These are phyloP conservation scores for Saccharomycopsis synnaedendra DNA, from an alignment of 805 yeast species.

Conservation along the genomic window DNA sequence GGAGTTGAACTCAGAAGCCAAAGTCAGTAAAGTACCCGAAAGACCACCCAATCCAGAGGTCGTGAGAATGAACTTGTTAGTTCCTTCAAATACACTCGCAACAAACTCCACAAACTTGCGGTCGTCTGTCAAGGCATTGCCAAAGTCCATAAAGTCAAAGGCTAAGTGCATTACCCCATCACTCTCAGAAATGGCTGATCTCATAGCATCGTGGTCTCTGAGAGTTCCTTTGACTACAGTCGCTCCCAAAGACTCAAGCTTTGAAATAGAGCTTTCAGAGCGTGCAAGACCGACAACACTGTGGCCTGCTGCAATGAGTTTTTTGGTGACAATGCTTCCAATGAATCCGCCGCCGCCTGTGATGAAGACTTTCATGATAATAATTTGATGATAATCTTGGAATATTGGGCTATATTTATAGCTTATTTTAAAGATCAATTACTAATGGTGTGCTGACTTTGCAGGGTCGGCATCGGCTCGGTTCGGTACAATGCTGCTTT, in stretches of 20 bases:
- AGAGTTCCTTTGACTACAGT: slow-evolving; percentile 23
- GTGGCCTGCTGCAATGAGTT: slow-evolving; percentile 20
- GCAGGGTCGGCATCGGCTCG: too few species aligned
- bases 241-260: slow-evolving; percentile 20
- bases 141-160: slow-evolving; percentile 21
- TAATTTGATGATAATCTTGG: background rate
- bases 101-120: slow-evolving; percentile 22
- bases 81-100: slow-evolving; percentile 1
- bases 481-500: too few species aligned
- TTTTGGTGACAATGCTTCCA: slow-evolving; percentile 21
- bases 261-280: slow-evolving; percentile 22
- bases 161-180: slow-evolving; percentile 31
- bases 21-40: background rate
- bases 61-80: background rate
- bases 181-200: slow-evolving; percentile 20
- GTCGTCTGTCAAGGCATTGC: slow-evolving; percentile 19
- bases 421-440: too few species aligned
- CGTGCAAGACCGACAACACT: slow-evolving; percentile 24
- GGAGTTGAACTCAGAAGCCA: background rate
- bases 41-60: background rate
- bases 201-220: slow-evolving; percentile 21
- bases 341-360: slow-evolving; percentile 28
- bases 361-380: slow-evolving; percentile 22
- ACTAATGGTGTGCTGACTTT: too few species aligned
- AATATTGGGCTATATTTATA: too few species aligned